These are phyloP conservation scores for Osmanthus fragrans DNA, from an alignment of 257 asterid genomes.

Conservation along the genomic window DNA sequence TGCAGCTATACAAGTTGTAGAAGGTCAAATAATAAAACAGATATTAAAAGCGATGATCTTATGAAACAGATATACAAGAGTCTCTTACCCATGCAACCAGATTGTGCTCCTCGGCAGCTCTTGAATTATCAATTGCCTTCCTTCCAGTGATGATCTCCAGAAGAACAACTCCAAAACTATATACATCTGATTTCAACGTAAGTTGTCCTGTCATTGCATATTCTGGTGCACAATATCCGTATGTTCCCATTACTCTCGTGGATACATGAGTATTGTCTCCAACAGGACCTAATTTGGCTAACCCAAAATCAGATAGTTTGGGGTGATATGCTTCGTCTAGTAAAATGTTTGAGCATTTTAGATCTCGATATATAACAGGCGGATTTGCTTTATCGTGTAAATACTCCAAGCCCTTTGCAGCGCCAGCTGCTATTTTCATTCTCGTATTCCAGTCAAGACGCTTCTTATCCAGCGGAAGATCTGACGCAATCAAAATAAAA, in stretches of 20 bases:
- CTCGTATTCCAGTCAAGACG: slow-evolving; percentile 78
- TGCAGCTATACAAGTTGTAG: not conserved
- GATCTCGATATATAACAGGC: slow-evolving; percentile 69
- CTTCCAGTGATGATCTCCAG: slow-evolving; percentile 75
- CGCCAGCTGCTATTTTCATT: slow-evolving; percentile 80
- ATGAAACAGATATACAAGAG: not conserved
- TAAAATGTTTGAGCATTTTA: slow-evolving; percentile 67
- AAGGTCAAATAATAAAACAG: not conserved
- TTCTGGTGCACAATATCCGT: slow-evolving; percentile 87
- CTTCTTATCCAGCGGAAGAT: slow-evolving; percentile 58
- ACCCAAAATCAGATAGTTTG: slow-evolving; percentile 75
- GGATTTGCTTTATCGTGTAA: slow-evolving; percentile 76
- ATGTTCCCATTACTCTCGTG: slow-evolving; percentile 76
- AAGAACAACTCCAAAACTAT: slow-evolving; percentile 80
- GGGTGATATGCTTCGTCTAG: slow-evolving; percentile 58
- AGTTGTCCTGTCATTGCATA: slow-evolving; percentile 77
- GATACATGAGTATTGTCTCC: slow-evolving; percentile 70
- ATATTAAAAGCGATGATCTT: not conserved
- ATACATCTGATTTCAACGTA: slow-evolving; percentile 66
- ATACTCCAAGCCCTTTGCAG: slow-evolving; percentile 76
- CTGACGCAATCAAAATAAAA: slow-evolving; percentile 35
- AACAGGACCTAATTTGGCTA: slow-evolving; percentile 74
- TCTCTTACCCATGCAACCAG: slow-evolving; percentile 78
- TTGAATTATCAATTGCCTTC: slow-evolving; percentile 64
- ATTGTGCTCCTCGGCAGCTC: slow-evolving; percentile 65